Conservation (phyloP, 371 early-diverging fungal genomes). For the Mucor sp. region DNA sequence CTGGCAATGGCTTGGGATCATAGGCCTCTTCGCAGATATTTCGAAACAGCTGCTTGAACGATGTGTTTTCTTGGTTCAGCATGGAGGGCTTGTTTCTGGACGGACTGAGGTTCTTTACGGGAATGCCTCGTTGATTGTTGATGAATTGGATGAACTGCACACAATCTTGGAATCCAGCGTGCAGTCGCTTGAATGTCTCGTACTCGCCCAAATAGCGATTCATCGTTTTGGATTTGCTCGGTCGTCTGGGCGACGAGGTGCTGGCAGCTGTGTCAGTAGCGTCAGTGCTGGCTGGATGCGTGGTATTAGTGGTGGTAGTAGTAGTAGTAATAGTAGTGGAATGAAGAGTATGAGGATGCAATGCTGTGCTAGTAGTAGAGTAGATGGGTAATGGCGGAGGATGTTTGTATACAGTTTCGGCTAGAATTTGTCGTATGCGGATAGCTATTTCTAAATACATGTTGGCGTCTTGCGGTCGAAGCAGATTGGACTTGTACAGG, state of each 20-base stretch:
- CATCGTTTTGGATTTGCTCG: neutral
- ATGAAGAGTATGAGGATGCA: neutral
- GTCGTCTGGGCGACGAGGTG: neutral
- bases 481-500: conserved; percentile 31
- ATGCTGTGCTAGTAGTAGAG: neutral
- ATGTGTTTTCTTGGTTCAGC: neutral
- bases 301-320: neutral
- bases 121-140: conserved; percentile 35
- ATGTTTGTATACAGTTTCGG: conserved; percentile 10
- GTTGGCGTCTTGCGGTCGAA: conserved; percentile 31
- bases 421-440: conserved; percentile 35
- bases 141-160: conserved; percentile 23
- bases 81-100: neutral
- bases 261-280: neutral
- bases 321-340: neutral
- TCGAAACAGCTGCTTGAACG: neutral
- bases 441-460: conserved; percentile 39
- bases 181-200: conserved; percentile 39
- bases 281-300: neutral
- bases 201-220: conserved; percentile 20
- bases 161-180: conserved; percentile 20
- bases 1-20: conserved; percentile 20
- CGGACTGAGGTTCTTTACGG: conserved; percentile 5
- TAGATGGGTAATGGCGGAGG: neutral
- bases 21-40: neutral